Base-by-base conservation (phyloP, 345 rosid species). In the Excoecaria cochinchinensis region DNA sequence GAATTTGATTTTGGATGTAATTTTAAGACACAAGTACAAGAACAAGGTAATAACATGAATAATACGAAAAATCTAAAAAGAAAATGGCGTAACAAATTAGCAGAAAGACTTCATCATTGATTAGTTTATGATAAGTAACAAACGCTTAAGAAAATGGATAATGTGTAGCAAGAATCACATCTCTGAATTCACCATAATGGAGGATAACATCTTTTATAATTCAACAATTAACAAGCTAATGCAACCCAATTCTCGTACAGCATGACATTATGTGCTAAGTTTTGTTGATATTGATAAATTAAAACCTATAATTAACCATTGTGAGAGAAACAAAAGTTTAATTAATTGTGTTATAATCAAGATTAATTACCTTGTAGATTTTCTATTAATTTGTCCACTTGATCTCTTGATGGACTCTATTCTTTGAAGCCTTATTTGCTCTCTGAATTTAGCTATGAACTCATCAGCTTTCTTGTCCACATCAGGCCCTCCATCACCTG, bases 401-500 rank as follows among this genome's bases (percentile, higher is more conserved):
- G 77, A 72, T 78, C 61, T 74, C 76, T 93, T 93, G 80, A 93
- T 92, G 6, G 92, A 91, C 63, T 90, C 97, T 31, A 92, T 96
- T 81, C 98, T 90, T 70, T 96, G 99, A 50, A 96, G 92, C 89
- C 98, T 88, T 70, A 96, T 96, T 74, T 96, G 99, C 88, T 96
- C 99, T 75, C 99, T 90, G 86, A 93, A 89, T 84, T 89, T 93
- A n/a, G 98, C 94, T 76, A 96, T 96, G 87, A 96, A 96, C 83
- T 92, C 98, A 70, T 87, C 97, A 0, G 99, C 99, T 71, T 92
- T 91, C 94, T 89, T 90, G 69, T 96, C 97, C 17, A 96, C 99
- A 72, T 96, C 99, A 12, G 91, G 92, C 39, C 86, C 89, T 72
- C 76, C 91, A 15, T 86, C 88, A 44, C 48, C 10, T 44, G 48